Evolutionary conservation across 2,329 filamentous ascomycete genomes (phyloP).

Genomic region (Camptophora hylomeconis): DNA sequence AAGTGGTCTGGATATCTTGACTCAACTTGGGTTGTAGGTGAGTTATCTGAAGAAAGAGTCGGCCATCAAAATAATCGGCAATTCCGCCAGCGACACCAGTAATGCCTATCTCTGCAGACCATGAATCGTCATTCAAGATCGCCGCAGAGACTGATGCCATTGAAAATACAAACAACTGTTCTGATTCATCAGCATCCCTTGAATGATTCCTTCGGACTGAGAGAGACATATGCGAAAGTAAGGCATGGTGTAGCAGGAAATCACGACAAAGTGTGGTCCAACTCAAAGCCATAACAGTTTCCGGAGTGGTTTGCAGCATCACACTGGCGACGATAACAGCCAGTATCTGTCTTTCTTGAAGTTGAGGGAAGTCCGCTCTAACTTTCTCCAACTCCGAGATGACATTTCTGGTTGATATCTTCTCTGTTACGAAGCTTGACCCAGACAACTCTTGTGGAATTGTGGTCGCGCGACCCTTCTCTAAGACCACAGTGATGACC

Average conservation of each 20-base stretch:
- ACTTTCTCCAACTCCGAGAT: background rate
- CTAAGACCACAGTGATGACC: conserved; percentile 23
- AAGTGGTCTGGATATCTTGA: background rate
- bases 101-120: conserved; percentile 1
- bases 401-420: background rate
- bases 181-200: background rate
- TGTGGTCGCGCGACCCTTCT: conserved; percentile 3
- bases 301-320: conserved; percentile 3
- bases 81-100: conserved; percentile 32
- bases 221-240: conserved; percentile 20
- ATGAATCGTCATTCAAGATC: background rate
- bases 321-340: background rate
- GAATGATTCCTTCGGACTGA: conserved; percentile 19
- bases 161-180: background rate
- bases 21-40: background rate
- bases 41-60: conserved; percentile 25
- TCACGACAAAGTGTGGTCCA: conserved; percentile 1
- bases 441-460: background rate
- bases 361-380: background rate
- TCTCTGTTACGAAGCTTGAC: background rate
- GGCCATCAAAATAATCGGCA: conserved; percentile 44
- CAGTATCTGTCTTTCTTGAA: conserved; percentile 1
- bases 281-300: conserved; percentile 3
- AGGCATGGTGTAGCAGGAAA: conserved; percentile 20
- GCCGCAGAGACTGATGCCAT: background rate